These are phyloP conservation scores for Crithidia fasciculata DNA, from an alignment of 208 protist genomes.

Conservation along the genomic window DNA sequence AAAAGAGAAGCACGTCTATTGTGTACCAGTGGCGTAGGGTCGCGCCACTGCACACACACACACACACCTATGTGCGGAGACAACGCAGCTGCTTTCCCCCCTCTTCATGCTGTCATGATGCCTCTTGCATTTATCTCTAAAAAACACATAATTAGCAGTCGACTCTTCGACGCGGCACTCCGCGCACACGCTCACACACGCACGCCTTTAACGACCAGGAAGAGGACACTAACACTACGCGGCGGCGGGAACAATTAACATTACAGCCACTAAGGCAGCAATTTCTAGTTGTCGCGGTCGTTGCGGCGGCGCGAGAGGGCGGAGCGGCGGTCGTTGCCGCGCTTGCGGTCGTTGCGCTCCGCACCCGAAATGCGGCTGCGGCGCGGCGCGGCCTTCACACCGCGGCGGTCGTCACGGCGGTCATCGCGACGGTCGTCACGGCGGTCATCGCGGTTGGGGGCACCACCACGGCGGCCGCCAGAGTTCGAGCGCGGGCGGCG, in stretches of 20 bases:
- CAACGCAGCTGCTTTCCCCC: too few species aligned
- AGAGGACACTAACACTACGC: background rate
- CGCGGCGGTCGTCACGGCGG: constrained; percentile 40
- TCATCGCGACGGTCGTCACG: constrained; percentile 25
- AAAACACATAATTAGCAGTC: too few species aligned
- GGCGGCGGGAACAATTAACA: too few species aligned
- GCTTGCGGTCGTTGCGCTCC: constrained; percentile 76
- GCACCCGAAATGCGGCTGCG: constrained; percentile 39
- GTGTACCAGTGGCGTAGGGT: too few species aligned
- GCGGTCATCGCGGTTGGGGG: constrained; percentile 1
- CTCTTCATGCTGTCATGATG: too few species aligned
- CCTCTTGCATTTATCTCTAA: too few species aligned
- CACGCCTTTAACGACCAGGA: background rate
- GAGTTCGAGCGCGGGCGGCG: background rate
- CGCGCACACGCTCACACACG: background rate
- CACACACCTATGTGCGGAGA: too few species aligned
- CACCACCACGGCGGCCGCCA: constrained; percentile 22
- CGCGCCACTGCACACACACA: too few species aligned
- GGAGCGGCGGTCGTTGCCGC: constrained; percentile 46
- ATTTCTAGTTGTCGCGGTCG: constrained; percentile 46
- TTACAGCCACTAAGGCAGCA: too few species aligned
- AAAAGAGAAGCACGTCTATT: too few species aligned
- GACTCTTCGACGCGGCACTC: too few species aligned
- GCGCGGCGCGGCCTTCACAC: constrained; percentile 56
- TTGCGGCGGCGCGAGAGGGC: constrained; percentile 65